A percentile compares a stretch with the other conserved stretches of the same genome.
phyloP scores from a whole-genome alignment of 805 yeast species.

The Metschnikowia arizonensis region DNA sequence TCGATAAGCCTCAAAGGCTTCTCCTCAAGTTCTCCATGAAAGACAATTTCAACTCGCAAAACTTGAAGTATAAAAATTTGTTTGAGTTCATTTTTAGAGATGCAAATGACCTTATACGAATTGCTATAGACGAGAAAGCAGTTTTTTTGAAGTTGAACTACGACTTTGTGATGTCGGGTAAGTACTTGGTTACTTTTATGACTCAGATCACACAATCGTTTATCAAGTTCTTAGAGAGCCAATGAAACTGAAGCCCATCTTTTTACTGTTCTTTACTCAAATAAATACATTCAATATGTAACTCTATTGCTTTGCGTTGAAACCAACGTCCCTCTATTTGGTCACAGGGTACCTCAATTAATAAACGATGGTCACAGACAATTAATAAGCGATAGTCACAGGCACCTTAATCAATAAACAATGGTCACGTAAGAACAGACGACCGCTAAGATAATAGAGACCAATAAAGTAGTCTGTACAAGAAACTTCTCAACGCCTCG shows the following conservation, averaged over 20 bases:
- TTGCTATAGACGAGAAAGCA: slow-evolving; percentile 1
- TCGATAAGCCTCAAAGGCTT: slow-evolving; percentile 22
- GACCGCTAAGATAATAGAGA: slow-evolving; percentile 16
- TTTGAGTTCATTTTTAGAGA: slow-evolving; percentile 27
- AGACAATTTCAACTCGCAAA: slow-evolving; percentile 35
- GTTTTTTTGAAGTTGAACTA: slow-evolving; percentile 34
- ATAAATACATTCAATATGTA: background rate
- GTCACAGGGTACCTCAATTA: background rate
- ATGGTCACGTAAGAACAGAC: slow-evolving; percentile 21
- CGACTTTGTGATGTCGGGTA: slow-evolving; percentile 32
- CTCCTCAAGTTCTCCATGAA: slow-evolving; percentile 30
- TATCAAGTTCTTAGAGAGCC: background rate
- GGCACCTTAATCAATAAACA: slow-evolving; percentile 6
- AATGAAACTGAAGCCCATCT: background rate
- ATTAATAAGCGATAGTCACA: too few species aligned
- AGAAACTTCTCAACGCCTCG: slow-evolving; percentile 14
- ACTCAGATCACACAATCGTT: slow-evolving; percentile 23
- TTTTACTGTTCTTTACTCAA: background rate
- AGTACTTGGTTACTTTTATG: slow-evolving; percentile 29
- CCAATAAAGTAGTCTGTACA: slow-evolving; percentile 10
- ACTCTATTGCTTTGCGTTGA: background rate
- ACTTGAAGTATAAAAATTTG: slow-evolving; percentile 34
- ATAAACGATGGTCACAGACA: slow-evolving; percentile 15
- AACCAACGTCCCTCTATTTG: background rate
- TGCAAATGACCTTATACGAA: slow-evolving; percentile 13